A percentile compares a stretch with the other conserved stretches of the same genome.
Evolutionary conservation across 1,284 basidiomycete species (phyloP).

Genomic region (Ceratobasidium sp.): DNA sequence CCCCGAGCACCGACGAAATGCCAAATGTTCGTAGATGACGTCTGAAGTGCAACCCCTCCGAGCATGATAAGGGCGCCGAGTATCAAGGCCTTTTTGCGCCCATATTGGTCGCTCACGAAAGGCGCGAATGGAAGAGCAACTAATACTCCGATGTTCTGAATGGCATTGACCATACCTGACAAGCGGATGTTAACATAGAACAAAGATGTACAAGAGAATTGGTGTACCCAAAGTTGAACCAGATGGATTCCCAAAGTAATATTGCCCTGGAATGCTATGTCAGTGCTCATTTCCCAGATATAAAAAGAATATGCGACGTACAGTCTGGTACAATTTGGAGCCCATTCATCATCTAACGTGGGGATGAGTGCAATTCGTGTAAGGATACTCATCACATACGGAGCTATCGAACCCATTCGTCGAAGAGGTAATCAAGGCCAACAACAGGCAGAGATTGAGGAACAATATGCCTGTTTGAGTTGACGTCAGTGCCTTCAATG

Average conservation of each 20-base stretch:
- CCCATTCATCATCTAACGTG: constrained; percentile 50
- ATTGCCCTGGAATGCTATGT: constrained; percentile 26
- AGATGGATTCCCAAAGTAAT: constrained; percentile 50
- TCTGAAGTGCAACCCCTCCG: constrained; percentile 63
- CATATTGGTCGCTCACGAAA: constrained; percentile 62
- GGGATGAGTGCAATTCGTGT: background rate
- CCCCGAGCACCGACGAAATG: constrained; percentile 66
- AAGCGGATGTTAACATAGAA: constrained; percentile 14
- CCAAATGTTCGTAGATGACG: constrained; percentile 57
- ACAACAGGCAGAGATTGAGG: constrained; percentile 64
- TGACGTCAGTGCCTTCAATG: background rate
- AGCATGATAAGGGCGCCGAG: constrained; percentile 67
- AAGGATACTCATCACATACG: background rate
- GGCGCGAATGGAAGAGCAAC: constrained; percentile 65
- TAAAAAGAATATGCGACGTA: background rate
- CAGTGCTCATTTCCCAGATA: background rate
- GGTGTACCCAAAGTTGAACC: constrained; percentile 60
- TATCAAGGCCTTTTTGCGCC: constrained; percentile 63
- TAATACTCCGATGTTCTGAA: constrained; percentile 67
- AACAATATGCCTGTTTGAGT: constrained; percentile 59
- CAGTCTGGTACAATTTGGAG: constrained; percentile 64
- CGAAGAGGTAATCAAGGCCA: constrained; percentile 67
- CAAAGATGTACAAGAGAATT: constrained; percentile 38
- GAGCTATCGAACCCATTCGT: constrained; percentile 38
- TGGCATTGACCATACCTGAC: constrained; percentile 65